phyloP scores from a whole-genome alignment of 169 alveolate species.

The Plasmodium cynomolgi region DNA sequence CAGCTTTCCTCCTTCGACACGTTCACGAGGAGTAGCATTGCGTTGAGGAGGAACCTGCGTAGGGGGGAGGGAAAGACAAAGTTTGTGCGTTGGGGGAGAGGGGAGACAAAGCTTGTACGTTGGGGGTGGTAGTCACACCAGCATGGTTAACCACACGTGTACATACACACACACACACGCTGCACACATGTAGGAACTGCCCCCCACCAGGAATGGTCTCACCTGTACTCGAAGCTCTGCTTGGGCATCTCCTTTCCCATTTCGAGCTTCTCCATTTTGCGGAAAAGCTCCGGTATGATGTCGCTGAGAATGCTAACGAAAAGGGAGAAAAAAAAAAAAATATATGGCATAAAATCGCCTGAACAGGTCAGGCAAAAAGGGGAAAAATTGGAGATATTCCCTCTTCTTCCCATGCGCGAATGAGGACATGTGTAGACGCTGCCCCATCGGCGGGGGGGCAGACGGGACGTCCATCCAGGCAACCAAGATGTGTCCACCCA shows the following conservation, averaged over 20 bases:
- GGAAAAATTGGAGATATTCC: background rate
- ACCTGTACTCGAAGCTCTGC: constrained; percentile 40
- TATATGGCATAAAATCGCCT: background rate
- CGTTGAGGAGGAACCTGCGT: constrained; percentile 33
- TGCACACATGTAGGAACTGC: background rate
- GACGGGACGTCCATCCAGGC: background rate
- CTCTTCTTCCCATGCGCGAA: background rate
- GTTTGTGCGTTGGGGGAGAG: background rate
- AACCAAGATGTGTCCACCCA: background rate
- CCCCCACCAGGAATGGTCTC: background rate
- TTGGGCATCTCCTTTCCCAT: constrained; percentile 9
- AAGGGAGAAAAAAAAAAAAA: background rate
- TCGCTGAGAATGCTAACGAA: constrained; percentile 27
- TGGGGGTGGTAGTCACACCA: too few relatives aligned
- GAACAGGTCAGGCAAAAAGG: background rate
- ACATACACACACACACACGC: background rate
- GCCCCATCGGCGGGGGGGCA: background rate
- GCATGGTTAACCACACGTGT: background rate
- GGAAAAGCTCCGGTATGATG: constrained; percentile 8
- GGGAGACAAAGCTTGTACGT: background rate
- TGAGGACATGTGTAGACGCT: background rate
- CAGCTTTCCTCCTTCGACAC: constrained; percentile 41
- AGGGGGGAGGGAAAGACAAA: background rate
- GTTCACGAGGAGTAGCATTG: constrained; percentile 11
- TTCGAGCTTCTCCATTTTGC: constrained; percentile 1